Evolutionary conservation across 768 basidiomycete species (phyloP).

Genomic region (Boletus subparvulus): DNA sequence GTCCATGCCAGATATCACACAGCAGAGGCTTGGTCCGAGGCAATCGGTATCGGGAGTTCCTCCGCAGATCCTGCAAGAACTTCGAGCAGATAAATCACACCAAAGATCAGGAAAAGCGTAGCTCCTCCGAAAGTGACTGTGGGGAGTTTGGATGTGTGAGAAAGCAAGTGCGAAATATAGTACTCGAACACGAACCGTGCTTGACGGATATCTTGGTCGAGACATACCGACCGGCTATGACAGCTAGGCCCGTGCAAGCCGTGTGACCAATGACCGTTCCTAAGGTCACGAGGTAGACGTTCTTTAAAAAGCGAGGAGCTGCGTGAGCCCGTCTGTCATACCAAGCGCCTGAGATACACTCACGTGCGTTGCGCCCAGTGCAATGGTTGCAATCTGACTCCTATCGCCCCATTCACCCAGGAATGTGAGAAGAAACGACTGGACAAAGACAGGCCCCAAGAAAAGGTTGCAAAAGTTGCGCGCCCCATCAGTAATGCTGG

Average conservation of each 20-base stretch:
- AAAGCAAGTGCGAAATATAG: neutral
- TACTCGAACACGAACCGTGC: slow-evolving; percentile 55
- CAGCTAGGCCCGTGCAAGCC: slow-evolving; percentile 84
- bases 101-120: slow-evolving; percentile 79
- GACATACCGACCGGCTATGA: slow-evolving; percentile 89
- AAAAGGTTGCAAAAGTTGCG: slow-evolving; percentile 82
- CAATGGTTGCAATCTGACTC: slow-evolving; percentile 96
- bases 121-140: slow-evolving; percentile 87
- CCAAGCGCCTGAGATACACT: slow-evolving; percentile 23
- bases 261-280: slow-evolving; percentile 91
- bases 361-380: slow-evolving; percentile 93
- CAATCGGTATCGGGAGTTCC: slow-evolving; percentile 19
- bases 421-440: slow-evolving; percentile 93
- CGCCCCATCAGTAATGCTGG: slow-evolving; percentile 53
- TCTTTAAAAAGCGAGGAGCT: slow-evolving; percentile 46
- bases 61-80: slow-evolving; percentile 37
- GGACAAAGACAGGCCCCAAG: slow-evolving; percentile 91
- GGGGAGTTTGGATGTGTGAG: neutral
- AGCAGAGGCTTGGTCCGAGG: slow-evolving; percentile 3
- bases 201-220: slow-evolving; percentile 96
- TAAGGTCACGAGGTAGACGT: slow-evolving; percentile 85
- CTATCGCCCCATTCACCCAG: slow-evolving; percentile 99
- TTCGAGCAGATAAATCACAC: slow-evolving; percentile 74
- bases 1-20: slow-evolving; percentile 1
- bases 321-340: slow-evolving; percentile 5